Evolutionary conservation across 805 yeast species (phyloP).

Genomic region (Candida khao-thaluensis): DNA sequence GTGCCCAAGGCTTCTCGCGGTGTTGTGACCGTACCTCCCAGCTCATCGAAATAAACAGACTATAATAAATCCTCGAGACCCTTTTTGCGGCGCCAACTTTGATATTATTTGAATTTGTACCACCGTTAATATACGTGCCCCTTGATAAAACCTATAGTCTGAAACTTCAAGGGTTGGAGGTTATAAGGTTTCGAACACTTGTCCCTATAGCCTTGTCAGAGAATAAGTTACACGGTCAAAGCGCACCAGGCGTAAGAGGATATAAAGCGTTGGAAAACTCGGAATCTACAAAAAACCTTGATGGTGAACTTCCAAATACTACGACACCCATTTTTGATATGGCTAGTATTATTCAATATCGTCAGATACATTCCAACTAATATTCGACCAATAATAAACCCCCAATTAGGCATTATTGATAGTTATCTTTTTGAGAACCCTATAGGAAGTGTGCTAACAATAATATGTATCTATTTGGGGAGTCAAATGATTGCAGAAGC

Average conservation of each 20-base stretch:
- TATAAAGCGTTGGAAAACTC: too few species aligned
- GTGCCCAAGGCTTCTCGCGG: too few species aligned
- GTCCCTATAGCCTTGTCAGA: background rate
- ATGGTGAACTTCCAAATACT: slow-evolving; percentile 1
- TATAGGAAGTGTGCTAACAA: slow-evolving; percentile 12
- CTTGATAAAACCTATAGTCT: too few species aligned
- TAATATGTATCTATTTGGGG: slow-evolving; percentile 20
- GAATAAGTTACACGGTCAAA: background rate
- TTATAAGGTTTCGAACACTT: background rate
- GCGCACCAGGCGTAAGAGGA: too few species aligned
- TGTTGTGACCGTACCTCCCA: too few species aligned
- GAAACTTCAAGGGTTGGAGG: too few species aligned
- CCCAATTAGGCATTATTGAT: slow-evolving; percentile 49
- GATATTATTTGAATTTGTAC: too few species aligned
- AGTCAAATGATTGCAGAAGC: slow-evolving; percentile 15
- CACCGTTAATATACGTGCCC: too few species aligned
- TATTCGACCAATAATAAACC: slow-evolving; percentile 48
- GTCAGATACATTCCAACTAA: slow-evolving; percentile 32
- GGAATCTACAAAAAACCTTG: background rate
- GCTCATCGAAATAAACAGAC: too few species aligned
- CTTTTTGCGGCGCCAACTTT: too few species aligned
- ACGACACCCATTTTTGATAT: slow-evolving; percentile 12
- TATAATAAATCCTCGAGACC: too few species aligned
- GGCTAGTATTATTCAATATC: slow-evolving; percentile 14
- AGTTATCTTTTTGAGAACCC: slow-evolving; percentile 31